These are phyloP conservation scores for Stephania japonica DNA, from an alignment of 164 flowering plant species.

Conservation along the genomic window DNA sequence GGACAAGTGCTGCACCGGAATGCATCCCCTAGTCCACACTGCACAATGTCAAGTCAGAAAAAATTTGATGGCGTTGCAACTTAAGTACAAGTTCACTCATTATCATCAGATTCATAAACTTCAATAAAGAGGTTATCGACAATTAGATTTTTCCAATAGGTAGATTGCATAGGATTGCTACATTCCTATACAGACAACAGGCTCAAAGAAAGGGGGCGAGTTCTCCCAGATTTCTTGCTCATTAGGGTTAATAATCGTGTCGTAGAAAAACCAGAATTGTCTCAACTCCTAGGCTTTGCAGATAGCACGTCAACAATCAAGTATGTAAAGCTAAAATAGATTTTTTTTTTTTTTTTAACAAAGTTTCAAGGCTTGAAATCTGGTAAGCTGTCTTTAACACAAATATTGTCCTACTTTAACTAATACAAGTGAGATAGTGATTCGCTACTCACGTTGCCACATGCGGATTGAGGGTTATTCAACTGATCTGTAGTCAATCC, in stretches of 20 bases:
- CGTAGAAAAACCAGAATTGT: background rate
- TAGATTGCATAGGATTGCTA: background rate
- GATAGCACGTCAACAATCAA: background rate
- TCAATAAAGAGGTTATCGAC: background rate
- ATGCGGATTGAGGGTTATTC: constrained; percentile 83
- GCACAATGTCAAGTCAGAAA: constrained; percentile 16
- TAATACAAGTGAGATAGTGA: background rate
- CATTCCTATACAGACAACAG: background rate
- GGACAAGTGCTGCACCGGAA: constrained; percentile 93
- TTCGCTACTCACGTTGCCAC: constrained; percentile 77
- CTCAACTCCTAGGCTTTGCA: background rate
- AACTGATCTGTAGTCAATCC: constrained; percentile 69
- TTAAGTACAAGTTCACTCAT: too few species aligned
- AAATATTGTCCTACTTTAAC: background rate
- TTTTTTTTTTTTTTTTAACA: too few species aligned
- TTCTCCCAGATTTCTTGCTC: background rate
- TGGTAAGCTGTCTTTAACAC: background rate
- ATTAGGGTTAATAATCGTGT: background rate
- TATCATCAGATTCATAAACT: background rate
- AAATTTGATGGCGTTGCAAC: too few species aligned
- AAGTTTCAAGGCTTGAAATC: background rate
- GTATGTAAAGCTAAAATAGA: background rate
- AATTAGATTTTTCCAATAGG: background rate
- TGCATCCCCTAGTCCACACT: constrained; percentile 99
- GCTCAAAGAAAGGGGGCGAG: background rate